phyloP scores from a whole-genome alignment of 805 yeast genomes.

The Lachancea dasiensis region DNA sequence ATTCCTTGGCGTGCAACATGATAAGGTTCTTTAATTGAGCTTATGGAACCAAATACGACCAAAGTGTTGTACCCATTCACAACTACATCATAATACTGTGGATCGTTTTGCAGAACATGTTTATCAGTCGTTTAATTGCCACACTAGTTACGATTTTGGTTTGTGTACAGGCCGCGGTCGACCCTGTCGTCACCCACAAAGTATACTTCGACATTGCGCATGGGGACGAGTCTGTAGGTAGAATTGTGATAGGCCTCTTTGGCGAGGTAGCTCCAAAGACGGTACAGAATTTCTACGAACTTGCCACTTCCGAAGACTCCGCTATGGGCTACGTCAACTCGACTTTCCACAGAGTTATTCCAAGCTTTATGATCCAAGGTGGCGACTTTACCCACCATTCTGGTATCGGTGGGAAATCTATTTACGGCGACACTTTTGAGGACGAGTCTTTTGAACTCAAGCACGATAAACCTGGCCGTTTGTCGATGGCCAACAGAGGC shows the following conservation, averaged over 20 bases:
- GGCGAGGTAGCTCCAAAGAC: conserved; percentile 87
- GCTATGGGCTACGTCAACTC: conserved; percentile 55
- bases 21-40: too few relatives aligned
- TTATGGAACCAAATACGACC: too few relatives aligned
- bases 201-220: conserved; percentile 83
- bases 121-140: background rate
- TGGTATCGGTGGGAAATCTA: conserved; percentile 72
- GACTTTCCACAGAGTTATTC: conserved; percentile 67
- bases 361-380: conserved; percentile 72
- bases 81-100: too few relatives aligned
- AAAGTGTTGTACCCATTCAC: too few relatives aligned
- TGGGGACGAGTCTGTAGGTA: conserved; percentile 71
- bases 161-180: conserved; percentile 21
- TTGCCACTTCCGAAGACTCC: conserved; percentile 71
- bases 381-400: conserved; percentile 69
- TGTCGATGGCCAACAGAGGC: conserved; percentile 81
- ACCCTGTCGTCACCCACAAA: conserved; percentile 54
- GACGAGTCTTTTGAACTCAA: conserved; percentile 65
- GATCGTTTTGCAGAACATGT: too few relatives aligned
- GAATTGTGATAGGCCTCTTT: conserved; percentile 80
- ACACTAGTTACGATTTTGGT: conserved; percentile 12
- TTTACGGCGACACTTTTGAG: conserved; percentile 59
- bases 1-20: too few relatives aligned
- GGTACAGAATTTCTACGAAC: conserved; percentile 78
- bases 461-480: conserved; percentile 62